Evolutionary conservation across 805 yeast species (phyloP).

Genomic region (Kodamaea jinghongensis): DNA sequence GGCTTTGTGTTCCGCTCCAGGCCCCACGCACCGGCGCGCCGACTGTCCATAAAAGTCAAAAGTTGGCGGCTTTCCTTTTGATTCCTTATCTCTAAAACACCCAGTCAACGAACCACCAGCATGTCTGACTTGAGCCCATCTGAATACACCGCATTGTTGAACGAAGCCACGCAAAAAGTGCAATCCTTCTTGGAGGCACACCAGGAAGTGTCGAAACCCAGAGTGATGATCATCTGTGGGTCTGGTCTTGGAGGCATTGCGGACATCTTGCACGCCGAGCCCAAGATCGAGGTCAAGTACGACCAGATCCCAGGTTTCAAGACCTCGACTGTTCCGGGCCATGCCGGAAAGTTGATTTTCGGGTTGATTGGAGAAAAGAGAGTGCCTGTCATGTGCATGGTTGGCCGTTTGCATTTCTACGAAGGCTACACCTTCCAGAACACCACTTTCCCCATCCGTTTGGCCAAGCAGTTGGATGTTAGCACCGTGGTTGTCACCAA

Average conservation of each 20-base stretch:
- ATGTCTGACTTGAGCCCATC: conserved; percentile 13
- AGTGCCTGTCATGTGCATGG: conserved; percentile 88
- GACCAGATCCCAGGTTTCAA: conserved; percentile 75
- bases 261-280: conserved; percentile 40
- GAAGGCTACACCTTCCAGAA: conserved; percentile 86
- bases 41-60: too few relatives aligned
- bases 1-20: too few relatives aligned
- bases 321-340: conserved; percentile 85
- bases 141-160: conserved; percentile 19
- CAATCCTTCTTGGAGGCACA: conserved; percentile 12
- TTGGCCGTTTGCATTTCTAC: conserved; percentile 87
- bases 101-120: background rate
- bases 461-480: conserved; percentile 63
- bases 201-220: conserved; percentile 41
- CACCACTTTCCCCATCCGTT: conserved; percentile 83
- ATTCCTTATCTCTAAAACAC: too few relatives aligned
- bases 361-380: conserved; percentile 68
- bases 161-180: conserved; percentile 18
- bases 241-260: conserved; percentile 92
- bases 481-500: conserved; percentile 76
- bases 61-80: too few relatives aligned
- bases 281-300: conserved; percentile 56
- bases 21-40: too few relatives aligned
- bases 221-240: conserved; percentile 83
- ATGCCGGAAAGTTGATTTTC: conserved; percentile 76